Percentiles rank a stretch among this genome's conserved stretches.
These are phyloP conservation scores for Typha latifolia DNA, from an alignment of 176 grass and related monocot genomes.

Conservation along the genomic window DNA sequence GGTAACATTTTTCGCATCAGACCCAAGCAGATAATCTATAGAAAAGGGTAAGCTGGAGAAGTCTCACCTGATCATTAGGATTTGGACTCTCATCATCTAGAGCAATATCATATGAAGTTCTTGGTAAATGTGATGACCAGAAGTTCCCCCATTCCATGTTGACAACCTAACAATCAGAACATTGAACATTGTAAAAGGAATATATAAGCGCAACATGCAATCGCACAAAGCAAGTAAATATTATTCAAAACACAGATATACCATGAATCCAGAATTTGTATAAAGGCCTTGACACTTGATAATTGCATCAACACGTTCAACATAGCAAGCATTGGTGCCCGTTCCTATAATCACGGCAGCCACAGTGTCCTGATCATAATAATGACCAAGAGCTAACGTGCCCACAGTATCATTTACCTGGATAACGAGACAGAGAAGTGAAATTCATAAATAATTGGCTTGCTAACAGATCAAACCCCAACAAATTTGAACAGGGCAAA, in stretches of 20 bases:
- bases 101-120: slow-evolving; percentile 72
- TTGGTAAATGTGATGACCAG: slow-evolving; percentile 89
- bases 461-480: not conserved
- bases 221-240: slow-evolving; percentile 16
- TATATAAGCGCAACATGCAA: slow-evolving; percentile 6
- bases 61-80: slow-evolving; percentile 65
- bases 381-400: slow-evolving; percentile 87
- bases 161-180: slow-evolving; percentile 51
- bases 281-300: slow-evolving; percentile 85
- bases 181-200: slow-evolving; percentile 1
- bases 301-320: slow-evolving; percentile 89
- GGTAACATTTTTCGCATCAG: not conserved
- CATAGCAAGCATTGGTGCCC: slow-evolving; percentile 91
- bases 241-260: slow-evolving; percentile 40
- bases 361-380: slow-evolving; percentile 73
- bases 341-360: slow-evolving; percentile 85
- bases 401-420: slow-evolving; percentile 96
- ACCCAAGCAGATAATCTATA: not conserved
- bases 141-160: slow-evolving; percentile 99
- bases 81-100: slow-evolving; percentile 73
- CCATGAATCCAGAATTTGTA: slow-evolving; percentile 84
- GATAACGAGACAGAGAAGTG: slow-evolving; percentile 15
- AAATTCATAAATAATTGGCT: not conserved
- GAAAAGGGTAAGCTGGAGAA: not conserved
- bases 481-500: not conserved